These are phyloP conservation scores for Rhodotorula sphaerocarpa DNA, from an alignment of 768 basidiomycete species.

Conservation along the genomic window DNA sequence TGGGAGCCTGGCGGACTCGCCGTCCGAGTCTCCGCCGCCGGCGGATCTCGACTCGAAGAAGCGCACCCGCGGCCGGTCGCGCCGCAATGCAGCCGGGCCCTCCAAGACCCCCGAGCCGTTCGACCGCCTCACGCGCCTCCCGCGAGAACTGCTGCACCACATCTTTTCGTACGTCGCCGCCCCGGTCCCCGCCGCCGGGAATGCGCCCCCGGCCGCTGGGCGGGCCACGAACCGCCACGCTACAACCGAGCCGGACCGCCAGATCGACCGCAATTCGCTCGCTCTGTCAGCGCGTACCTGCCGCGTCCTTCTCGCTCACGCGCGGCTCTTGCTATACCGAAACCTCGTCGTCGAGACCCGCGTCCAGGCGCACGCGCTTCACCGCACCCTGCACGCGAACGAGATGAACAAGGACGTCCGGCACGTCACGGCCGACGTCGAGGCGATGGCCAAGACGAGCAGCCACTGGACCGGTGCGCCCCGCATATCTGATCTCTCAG, in stretches of 20 bases:
- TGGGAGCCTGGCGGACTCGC: no score
- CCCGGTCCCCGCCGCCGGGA: not conserved
- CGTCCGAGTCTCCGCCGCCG: no score
- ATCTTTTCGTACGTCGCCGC: constrained; percentile 20
- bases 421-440: constrained; percentile 23
- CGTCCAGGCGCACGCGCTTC: constrained; percentile 30
- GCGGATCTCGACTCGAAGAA: no score
- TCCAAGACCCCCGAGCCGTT: not conserved
- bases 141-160: constrained; percentile 22
- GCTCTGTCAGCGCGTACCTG: not conserved
- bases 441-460: constrained; percentile 25
- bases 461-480: constrained; percentile 31
- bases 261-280: constrained; percentile 18
- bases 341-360: constrained; percentile 23
- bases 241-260: no score
- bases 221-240: not conserved
- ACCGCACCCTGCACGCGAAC: constrained; percentile 30
- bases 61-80: no score
- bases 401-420: constrained; percentile 7
- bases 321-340: constrained; percentile 16
- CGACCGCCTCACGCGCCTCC: constrained; percentile 26
- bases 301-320: constrained; percentile 18
- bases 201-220: not conserved
- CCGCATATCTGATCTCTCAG: no score
- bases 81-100: no score